Conservation (phyloP, 2,329 filamentous ascomycete genomes). For the Leptosphaerulina australis region DNA sequence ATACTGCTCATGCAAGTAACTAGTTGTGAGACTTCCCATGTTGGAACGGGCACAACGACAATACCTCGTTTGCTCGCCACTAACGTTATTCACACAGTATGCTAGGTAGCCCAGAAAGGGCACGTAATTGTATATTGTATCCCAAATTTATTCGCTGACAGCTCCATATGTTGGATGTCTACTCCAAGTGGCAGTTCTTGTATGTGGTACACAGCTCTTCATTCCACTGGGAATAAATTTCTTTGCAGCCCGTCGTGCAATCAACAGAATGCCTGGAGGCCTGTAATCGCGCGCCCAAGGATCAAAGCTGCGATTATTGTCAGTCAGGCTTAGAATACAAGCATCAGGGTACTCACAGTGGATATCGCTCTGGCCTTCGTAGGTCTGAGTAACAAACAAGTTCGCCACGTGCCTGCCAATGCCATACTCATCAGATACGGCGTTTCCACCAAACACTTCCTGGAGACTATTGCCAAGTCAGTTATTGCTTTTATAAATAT, state of each 20-base stretch:
- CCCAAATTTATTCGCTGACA: constrained; percentile 1
- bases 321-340: constrained; percentile 23
- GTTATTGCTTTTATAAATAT: neutral
- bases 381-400: constrained; percentile 95
- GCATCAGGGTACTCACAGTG: constrained; percentile 70
- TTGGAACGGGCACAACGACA: constrained; percentile 21
- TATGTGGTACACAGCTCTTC: neutral
- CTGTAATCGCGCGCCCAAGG: constrained; percentile 60
- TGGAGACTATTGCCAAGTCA: constrained; percentile 65
- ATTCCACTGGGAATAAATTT: neutral
- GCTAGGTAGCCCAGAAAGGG: constrained; percentile 1
- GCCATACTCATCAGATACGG: constrained; percentile 95
- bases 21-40: constrained; percentile 27
- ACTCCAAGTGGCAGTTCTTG: neutral
- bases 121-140: neutral
- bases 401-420: constrained; percentile 96
- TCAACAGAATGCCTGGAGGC: constrained; percentile 79
- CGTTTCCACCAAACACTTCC: constrained; percentile 96
- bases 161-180: neutral
- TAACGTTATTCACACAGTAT: constrained; percentile 1
- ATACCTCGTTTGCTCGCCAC: constrained; percentile 18
- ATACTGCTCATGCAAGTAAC: constrained; percentile 23
- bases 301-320: constrained; percentile 53
- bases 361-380: constrained; percentile 98
- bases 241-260: neutral